Evolutionary conservation across 2,329 filamentous ascomycete species (phyloP).

Genomic region (Phaeophleospora eucalypticola): DNA sequence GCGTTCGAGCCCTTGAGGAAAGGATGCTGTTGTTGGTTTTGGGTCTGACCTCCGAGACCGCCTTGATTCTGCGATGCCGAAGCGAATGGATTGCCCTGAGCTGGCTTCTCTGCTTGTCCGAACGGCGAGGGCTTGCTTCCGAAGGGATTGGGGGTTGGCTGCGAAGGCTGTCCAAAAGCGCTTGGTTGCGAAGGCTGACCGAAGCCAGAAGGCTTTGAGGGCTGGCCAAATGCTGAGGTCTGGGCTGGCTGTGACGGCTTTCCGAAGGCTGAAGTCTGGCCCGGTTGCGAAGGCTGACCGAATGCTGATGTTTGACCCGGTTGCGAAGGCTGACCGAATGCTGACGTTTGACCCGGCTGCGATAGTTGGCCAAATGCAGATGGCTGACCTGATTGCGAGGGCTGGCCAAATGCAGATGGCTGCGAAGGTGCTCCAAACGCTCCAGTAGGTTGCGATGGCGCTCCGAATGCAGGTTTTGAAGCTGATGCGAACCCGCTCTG

Average conservation of each 20-base stretch:
- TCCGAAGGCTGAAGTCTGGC: slow-evolving; percentile 20
- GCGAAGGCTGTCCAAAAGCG: slow-evolving; percentile 3
- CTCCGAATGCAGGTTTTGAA: slow-evolving; percentile 35
- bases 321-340: slow-evolving; percentile 39
- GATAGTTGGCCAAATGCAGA: slow-evolving; percentile 16
- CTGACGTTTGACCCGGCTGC: slow-evolving; percentile 8
- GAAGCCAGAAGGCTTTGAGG: slow-evolving; percentile 24
- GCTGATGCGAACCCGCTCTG: slow-evolving; percentile 8
- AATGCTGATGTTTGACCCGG: slow-evolving; percentile 29
- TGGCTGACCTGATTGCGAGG: slow-evolving; percentile 28
- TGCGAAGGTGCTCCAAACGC: slow-evolving; percentile 21
- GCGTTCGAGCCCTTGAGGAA: too few species aligned
- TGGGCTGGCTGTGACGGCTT: slow-evolving; percentile 9
- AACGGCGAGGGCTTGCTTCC: slow-evolving; percentile 1
- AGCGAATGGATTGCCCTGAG: slow-evolving; percentile 2
- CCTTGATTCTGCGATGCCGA: neutral
- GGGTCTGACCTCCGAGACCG: too few species aligned
- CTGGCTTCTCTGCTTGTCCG: neutral
- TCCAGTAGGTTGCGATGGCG: slow-evolving; percentile 26
- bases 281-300: slow-evolving; percentile 33
- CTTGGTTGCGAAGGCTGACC: slow-evolving; percentile 8
- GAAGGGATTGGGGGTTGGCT: slow-evolving; percentile 1
- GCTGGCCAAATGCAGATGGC: slow-evolving; percentile 37
- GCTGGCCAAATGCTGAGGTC: slow-evolving; percentile 19
- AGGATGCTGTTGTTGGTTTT: too few species aligned